These are phyloP conservation scores for Durio zibethinus DNA, from an alignment of 345 rosid genomes.

Conservation along the genomic window DNA sequence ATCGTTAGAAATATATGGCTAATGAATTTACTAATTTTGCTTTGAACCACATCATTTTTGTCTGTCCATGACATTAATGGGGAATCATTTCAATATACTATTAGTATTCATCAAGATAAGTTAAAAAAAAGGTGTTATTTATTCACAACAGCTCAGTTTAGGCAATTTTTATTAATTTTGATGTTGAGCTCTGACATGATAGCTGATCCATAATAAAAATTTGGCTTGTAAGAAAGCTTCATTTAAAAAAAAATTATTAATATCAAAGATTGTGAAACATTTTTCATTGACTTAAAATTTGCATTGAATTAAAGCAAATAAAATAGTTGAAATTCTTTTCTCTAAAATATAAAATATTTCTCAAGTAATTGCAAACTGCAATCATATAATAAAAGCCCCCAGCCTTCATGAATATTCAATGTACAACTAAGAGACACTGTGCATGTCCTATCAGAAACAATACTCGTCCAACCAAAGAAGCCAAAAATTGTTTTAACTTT, in stretches of 20 bases:
- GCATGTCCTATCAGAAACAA: slow-evolving; percentile 3
- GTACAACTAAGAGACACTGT: slow-evolving; percentile 14
- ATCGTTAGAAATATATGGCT: background rate
- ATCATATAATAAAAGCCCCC: background rate
- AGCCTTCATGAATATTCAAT: slow-evolving; percentile 12
- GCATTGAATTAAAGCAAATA: no score
- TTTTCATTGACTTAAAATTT: background rate
- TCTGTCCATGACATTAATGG: background rate
- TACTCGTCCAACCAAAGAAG: background rate
- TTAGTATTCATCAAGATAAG: background rate
- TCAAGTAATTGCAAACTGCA: slow-evolving; percentile 13
- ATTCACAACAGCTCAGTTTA: background rate
- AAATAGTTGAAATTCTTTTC: background rate
- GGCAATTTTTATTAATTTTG: background rate
- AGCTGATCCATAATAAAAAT: background rate
- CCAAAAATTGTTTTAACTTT: background rate
- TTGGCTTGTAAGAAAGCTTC: no score
- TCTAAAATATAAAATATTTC: background rate
- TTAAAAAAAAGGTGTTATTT: background rate
- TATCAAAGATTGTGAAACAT: background rate
- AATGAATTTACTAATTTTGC: background rate
- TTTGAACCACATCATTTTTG: background rate
- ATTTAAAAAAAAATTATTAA: no score
- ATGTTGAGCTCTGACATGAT: background rate
- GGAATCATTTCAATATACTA: background rate